A percentile compares a stretch with the other conserved stretches of the same genome.
Conservation (phyloP, 352 stramenopile genomes). For the Phytophthora quininea region DNA sequence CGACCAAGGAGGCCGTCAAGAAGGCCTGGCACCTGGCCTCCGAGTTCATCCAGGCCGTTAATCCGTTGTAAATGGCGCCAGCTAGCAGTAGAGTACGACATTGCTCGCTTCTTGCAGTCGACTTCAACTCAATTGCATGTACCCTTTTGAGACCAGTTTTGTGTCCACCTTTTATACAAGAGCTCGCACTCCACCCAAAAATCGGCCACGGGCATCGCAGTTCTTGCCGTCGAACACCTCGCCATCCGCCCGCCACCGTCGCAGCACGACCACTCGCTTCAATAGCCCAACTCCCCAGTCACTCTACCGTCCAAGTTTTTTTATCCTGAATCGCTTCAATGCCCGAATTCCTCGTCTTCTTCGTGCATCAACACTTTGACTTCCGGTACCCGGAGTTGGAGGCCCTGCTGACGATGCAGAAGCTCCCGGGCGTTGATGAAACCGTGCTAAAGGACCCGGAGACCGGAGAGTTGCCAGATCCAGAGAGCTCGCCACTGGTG, state of each 20-base stretch:
- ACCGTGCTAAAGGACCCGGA: conserved; percentile 40
- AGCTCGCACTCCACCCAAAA: no score
- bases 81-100: no score
- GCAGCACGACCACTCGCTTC: no score
- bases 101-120: no score
- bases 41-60: conserved; percentile 50
- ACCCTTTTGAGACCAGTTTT: conserved; percentile 3
- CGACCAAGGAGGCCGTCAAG: conserved; percentile 40
- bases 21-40: conserved; percentile 57
- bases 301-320: conserved; percentile 1
- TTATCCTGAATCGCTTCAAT: conserved; percentile 15
- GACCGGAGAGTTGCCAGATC: conserved; percentile 42
- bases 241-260: no score
- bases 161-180: no score
- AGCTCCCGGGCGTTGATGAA: conserved; percentile 38
- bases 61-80: conserved; percentile 12
- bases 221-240: no score
- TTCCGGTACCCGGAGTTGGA: conserved; percentile 86
- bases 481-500: conserved; percentile 67
- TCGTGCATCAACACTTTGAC: conserved; percentile 84
- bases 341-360: conserved; percentile 82
- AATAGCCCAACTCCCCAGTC: not conserved
- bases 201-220: no score
- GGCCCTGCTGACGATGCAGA: conserved; percentile 71
- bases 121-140: no score